phyloP scores from a whole-genome alignment of 306 rosid species.

The Acacia confusa region DNA sequence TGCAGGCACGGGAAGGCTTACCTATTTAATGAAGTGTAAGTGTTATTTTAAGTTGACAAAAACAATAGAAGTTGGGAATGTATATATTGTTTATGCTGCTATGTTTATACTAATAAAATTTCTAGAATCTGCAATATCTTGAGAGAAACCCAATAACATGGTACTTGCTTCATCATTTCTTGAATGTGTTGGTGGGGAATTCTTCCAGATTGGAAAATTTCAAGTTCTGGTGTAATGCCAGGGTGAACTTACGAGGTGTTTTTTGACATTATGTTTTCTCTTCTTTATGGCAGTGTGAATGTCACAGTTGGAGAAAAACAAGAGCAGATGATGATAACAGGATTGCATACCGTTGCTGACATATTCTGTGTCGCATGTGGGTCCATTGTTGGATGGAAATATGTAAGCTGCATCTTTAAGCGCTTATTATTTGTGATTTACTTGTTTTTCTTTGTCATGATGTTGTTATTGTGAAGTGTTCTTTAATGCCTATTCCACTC shows the following conservation, averaged over 20 bases:
- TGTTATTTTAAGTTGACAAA: conserved; percentile 15
- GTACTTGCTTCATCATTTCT: neutral
- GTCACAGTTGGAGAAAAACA: conserved; percentile 61
- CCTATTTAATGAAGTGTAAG: conserved; percentile 74
- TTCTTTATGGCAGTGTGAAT: conserved; percentile 60
- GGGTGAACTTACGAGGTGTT: conserved; percentile 7
- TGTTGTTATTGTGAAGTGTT: neutral
- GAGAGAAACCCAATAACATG: neutral
- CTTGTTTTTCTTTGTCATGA: neutral
- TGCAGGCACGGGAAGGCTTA: conserved; percentile 73
- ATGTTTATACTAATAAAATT: neutral
- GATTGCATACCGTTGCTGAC: conserved; percentile 74
- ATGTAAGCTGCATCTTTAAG: conserved; percentile 47
- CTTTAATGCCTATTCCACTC: neutral
- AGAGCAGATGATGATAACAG: conserved; percentile 70
- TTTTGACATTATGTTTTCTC: conserved; percentile 29
- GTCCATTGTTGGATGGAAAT: conserved; percentile 81
- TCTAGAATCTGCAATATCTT: neutral
- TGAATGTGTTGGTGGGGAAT: neutral
- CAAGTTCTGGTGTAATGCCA: neutral
- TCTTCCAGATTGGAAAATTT: neutral
- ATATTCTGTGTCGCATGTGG: conserved; percentile 73
- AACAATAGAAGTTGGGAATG: conserved; percentile 2
- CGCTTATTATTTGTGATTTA: neutral
- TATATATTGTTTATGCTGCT: neutral